phyloP scores from a whole-genome alignment of 345 rosid genomes.

The Acer yangbiense region DNA sequence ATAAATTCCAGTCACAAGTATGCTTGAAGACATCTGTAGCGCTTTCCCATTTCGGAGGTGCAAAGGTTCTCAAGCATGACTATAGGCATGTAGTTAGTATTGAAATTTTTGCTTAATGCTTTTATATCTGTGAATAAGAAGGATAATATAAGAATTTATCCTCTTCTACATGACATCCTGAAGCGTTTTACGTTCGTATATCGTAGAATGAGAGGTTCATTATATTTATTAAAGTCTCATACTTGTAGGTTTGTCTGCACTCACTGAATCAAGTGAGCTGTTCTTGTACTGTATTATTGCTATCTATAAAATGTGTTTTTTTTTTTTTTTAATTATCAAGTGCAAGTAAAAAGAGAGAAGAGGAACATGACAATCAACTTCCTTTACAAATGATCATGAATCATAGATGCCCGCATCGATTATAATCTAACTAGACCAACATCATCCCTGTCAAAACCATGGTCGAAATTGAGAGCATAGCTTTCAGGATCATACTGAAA shows the following conservation, averaged over 20 bases:
- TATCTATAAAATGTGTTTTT: neutral
- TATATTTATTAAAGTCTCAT: neutral
- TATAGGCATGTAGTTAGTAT: constrained; percentile 9
- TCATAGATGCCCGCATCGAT: neutral
- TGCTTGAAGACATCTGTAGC: constrained; percentile 14
- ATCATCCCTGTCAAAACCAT: constrained; percentile 33
- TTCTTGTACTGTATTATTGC: neutral
- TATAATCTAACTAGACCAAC: neutral
- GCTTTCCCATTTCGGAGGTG: constrained; percentile 1
- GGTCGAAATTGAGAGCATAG: constrained; percentile 66
- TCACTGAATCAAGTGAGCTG: neutral
- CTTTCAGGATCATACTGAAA: constrained; percentile 53
- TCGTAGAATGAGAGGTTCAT: too few species aligned
- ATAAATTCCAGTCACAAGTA: constrained; percentile 11
- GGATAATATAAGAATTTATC: too few species aligned
- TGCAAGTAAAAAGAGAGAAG: neutral
- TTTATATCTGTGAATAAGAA: constrained; percentile 1
- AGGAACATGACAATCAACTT: neutral
- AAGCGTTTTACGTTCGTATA: too few species aligned
- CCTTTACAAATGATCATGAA: neutral
- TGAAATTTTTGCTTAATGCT: neutral
- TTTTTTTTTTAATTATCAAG: neutral
- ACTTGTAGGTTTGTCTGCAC: neutral
- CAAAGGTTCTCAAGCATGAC: constrained; percentile 15
- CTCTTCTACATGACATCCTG: too few species aligned